Evolutionary conservation across 164 flowering plant genomes (phyloP), one percentile per base, ranked within the genome.

Genomic region (Stephania japonica): DNA sequence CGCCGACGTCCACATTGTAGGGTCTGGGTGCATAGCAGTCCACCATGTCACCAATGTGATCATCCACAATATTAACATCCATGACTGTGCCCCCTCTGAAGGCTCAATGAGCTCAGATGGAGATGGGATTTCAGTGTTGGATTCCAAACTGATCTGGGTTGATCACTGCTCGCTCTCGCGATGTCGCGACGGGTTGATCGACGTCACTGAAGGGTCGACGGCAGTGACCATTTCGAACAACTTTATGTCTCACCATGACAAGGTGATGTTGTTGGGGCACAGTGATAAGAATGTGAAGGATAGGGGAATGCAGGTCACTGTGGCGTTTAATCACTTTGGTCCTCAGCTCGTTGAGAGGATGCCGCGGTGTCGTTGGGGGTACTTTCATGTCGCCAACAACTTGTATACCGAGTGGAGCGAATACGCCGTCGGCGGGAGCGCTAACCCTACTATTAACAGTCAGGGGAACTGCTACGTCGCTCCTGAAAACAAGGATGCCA

Each of bases 351-450:
- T 85, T 68, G 91, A 91, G 84, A 75, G 94, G n/a, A 89, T 89
- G 97, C 97, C 97, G 0, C 76, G 97, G 78, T 86, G 88, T 64
- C 69, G 97, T 26, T 79, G 73, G 41, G 97, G 97, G 5, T 91
- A 89, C 81, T 79, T 91, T 16, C 97, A 91, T 75, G 89, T 91
- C 27, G 97, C 85, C 7, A 91, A 91, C 78, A 91, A 91, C 49
- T 93, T 89, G 68, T 89, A 80, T 73, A 85, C 85, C 12, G 79
- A 81, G 65, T 89, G 97, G 97, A 81, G 86, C 77, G 87, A 87
- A 90, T 91, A 91, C 65, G 97, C 93, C 5, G 88, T 91, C 44
- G 97, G 97, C n/a, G 97, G 97, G 0, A 89, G 93, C 71, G 91
- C 88, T 3, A 84, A 67, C 27, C 97, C 97, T 11, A 88, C 93